phyloP scores from a whole-genome alignment of 2,329 filamentous ascomycete species.

The Cytospora piceae region DNA sequence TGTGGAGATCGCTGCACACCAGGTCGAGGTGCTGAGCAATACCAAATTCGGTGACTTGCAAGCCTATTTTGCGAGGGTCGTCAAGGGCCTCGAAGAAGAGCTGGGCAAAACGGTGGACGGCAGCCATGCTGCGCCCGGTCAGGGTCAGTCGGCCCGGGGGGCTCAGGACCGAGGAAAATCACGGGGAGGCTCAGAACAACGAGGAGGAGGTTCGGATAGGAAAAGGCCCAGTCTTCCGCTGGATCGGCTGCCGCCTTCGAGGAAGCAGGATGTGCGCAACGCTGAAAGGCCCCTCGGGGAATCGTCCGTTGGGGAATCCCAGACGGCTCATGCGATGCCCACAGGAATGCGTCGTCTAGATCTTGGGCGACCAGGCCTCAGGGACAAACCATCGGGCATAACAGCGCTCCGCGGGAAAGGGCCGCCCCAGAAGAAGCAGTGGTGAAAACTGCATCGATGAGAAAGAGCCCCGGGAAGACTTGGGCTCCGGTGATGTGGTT shows the following conservation, averaged over 20 bases:
- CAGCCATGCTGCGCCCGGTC: neutral
- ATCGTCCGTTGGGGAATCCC: neutral
- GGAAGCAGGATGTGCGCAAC: neutral
- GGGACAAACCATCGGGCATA: neutral
- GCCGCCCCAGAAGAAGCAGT: neutral
- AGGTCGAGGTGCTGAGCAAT: conserved; percentile 19
- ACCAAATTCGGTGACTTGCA: conserved; percentile 21
- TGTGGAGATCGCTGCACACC: conserved; percentile 25
- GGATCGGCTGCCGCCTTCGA: neutral
- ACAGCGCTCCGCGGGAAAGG: neutral
- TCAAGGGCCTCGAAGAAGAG: conserved; percentile 26
- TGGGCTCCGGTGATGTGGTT: neutral
- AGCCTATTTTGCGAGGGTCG: conserved; percentile 18
- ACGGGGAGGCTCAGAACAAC: neutral
- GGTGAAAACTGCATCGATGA: neutral
- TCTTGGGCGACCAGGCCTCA: neutral
- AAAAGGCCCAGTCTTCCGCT: neutral
- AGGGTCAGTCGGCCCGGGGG: neutral
- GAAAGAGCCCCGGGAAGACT: neutral
- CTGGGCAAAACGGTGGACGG: conserved; percentile 7
- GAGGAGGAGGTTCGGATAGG: neutral
- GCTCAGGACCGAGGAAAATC: neutral
- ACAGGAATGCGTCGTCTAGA: neutral
- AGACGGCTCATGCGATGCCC: neutral
- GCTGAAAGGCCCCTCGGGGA: neutral